Evolutionary conservation across 208 protist species (phyloP), one percentile per base, ranked within the genome.

Genomic region (Entamoeba invadens): DNA sequence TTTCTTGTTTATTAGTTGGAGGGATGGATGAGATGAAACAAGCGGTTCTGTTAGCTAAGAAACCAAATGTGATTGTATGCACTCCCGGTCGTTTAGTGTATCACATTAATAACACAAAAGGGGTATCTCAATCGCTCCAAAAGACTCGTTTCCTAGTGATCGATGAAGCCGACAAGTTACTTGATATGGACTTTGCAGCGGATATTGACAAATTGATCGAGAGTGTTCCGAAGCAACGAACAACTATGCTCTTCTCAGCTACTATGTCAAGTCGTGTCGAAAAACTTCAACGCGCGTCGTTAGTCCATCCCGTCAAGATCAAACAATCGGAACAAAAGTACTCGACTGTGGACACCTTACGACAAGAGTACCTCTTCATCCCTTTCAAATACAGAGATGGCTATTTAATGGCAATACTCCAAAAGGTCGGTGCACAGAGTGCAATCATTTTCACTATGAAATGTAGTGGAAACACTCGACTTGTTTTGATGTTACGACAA

Each of bases 31-130:
- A 38, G 8, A n/a, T 46, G 4, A 92, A 94, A 2, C 92, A 95
- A 44, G 46, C 14, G 45, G 4, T 46, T 21, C 3, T 25, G 16
- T 46, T 95, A 4, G 25, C 4, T 2, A 68, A 4, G 5, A 72
- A 91, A 35, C 35, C 87, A 18, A 16, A 92, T 42, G 18, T 95
- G 1, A 47, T 95, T 44, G 94, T 96, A 10, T 94, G 91, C 16
- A 96, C 95, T 3, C 95, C 95, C 38, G 95, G 95, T n/a, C 87
- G 95, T 46, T 44, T 96, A n/a, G 18, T 57, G 10, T 95, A 95
- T 92, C 95, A 96, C 45, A 25, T 95, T 5, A 38, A 14, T 42
- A 94, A 92, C 35, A 93, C 94, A 3, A 31, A 45, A 44, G 31
- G 35, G n/a, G 44, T 77, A 10, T 77, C 31, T 18, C 12, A 44